Percentiles rank a stretch among this genome's conserved stretches.
These are phyloP conservation scores for Cryptococcus hybrid DNA, from an alignment of 1,284 basidiomycete species.

Conservation along the genomic window DNA sequence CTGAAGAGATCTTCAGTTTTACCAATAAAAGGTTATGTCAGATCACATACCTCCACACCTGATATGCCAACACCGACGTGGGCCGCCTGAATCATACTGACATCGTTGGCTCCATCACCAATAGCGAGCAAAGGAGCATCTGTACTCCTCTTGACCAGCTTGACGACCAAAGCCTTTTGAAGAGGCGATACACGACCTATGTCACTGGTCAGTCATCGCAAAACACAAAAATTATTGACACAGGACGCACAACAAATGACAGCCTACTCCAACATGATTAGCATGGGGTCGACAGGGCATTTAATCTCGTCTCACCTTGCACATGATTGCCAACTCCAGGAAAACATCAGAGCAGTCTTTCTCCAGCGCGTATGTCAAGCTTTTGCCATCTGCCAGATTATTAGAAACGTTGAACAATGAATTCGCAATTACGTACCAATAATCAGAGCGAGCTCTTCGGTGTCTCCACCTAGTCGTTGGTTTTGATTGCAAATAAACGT, in stretches of 20 bases:
- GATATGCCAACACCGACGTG: constrained; percentile 91
- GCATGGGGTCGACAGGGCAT: background rate
- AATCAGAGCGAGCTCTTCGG: constrained; percentile 90
- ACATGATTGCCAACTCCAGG: constrained; percentile 94
- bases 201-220: constrained; percentile 6
- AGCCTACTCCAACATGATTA: constrained; percentile 52
- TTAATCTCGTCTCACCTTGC: constrained; percentile 58
- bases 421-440: constrained; percentile 62
- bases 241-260: constrained; percentile 83
- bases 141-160: constrained; percentile 96
- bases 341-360: constrained; percentile 87
- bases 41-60: constrained; percentile 75
- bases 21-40: background rate
- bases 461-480: constrained; percentile 83
- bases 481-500: constrained; percentile 88
- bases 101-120: constrained; percentile 63
- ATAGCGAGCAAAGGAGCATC: constrained; percentile 91
- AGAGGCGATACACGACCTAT: constrained; percentile 93
- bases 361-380: constrained; percentile 85
- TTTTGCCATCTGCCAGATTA: constrained; percentile 76
- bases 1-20: constrained; percentile 46
- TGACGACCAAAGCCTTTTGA: constrained; percentile 97
- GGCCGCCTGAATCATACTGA: constrained; percentile 62
- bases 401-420: background rate
- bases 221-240: background rate